A percentile compares a stretch with the other conserved stretches of the same genome.
Evolutionary conservation across 192 early-diverging fungal genomes (phyloP).

Genomic region (Mortierella alpina): DNA sequence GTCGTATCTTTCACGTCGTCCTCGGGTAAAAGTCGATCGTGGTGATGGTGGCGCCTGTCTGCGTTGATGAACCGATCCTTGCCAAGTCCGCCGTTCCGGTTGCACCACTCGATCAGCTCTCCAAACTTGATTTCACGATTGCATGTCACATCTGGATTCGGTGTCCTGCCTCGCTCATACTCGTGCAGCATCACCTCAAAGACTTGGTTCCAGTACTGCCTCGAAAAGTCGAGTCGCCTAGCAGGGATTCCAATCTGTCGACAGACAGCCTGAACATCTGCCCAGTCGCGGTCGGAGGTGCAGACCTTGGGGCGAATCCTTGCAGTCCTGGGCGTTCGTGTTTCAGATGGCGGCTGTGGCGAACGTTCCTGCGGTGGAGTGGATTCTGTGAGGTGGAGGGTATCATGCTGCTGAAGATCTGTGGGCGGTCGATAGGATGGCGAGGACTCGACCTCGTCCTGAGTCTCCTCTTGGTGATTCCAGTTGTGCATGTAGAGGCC

Average conservation of each 20-base stretch:
- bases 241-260: conserved; percentile 70
- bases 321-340: conserved; percentile 9
- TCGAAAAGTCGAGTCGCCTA: conserved; percentile 78
- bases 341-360: not conserved
- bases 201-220: conserved; percentile 92
- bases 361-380: not conserved
- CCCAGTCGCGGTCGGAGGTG: conserved; percentile 80
- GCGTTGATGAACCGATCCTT: conserved; percentile 23
- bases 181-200: conserved; percentile 85
- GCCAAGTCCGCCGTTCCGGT: conserved; percentile 30
- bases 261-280: conserved; percentile 81
- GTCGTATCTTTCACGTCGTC: not conserved
- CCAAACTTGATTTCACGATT: conserved; percentile 97
- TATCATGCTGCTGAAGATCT: conserved; percentile 4
- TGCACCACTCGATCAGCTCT: conserved; percentile 72
- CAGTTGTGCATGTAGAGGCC: conserved; percentile 97
- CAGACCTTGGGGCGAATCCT: conserved; percentile 63
- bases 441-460: conserved; percentile 73
- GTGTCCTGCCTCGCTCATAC: conserved; percentile 78
- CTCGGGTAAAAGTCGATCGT: conserved; percentile 6
- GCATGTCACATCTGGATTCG: conserved; percentile 94
- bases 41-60: conserved; percentile 22
- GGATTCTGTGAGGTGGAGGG: conserved; percentile 18
- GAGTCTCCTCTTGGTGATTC: conserved; percentile 71
- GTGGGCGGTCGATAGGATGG: not conserved